phyloP scores from a whole-genome alignment of 2,329 filamentous ascomycete genomes.

The Fusarium irregulare region DNA sequence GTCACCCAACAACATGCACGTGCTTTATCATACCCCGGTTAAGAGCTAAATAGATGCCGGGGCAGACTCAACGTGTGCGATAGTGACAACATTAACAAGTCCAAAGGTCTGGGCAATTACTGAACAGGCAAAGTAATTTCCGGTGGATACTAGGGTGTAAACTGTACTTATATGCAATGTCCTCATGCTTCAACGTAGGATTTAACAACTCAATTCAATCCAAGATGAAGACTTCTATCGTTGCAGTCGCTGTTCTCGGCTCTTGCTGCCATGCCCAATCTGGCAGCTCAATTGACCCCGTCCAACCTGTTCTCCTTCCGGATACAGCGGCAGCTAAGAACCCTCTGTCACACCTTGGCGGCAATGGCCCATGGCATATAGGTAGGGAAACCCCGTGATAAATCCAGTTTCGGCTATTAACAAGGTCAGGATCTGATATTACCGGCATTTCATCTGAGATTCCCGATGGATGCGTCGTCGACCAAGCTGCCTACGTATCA shows the following conservation, averaged over 20 bases:
- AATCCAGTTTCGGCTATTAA: neutral
- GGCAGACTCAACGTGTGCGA: neutral
- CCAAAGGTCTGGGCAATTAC: neutral
- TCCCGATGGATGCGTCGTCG: slow-evolving; percentile 67
- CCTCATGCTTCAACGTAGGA: neutral
- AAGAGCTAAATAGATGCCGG: neutral
- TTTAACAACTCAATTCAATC: neutral
- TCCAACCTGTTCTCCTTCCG: slow-evolving; percentile 45
- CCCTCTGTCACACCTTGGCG: slow-evolving; percentile 62
- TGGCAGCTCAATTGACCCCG: slow-evolving; percentile 43
- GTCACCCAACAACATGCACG: slow-evolving; percentile 13
- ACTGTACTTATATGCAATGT: slow-evolving; percentile 4
- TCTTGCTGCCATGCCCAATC: slow-evolving; percentile 5
- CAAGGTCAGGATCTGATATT: slow-evolving; percentile 62
- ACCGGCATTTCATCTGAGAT: slow-evolving; percentile 64
- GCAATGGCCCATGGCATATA: slow-evolving; percentile 64
- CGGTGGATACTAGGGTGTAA: neutral
- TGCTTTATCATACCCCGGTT: neutral
- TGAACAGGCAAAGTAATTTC: slow-evolving; percentile 20
- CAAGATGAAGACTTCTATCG: neutral
- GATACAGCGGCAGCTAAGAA: slow-evolving; percentile 49
- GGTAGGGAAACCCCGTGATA: slow-evolving; percentile 49
- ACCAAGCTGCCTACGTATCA: slow-evolving; percentile 69
- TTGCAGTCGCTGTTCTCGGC: neutral
- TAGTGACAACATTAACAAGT: neutral